Percentiles rank a stretch among this genome's conserved stretches.
phyloP scores from a whole-genome alignment of 1,284 basidiomycete species.

The Pisolithus thermaeus region DNA sequence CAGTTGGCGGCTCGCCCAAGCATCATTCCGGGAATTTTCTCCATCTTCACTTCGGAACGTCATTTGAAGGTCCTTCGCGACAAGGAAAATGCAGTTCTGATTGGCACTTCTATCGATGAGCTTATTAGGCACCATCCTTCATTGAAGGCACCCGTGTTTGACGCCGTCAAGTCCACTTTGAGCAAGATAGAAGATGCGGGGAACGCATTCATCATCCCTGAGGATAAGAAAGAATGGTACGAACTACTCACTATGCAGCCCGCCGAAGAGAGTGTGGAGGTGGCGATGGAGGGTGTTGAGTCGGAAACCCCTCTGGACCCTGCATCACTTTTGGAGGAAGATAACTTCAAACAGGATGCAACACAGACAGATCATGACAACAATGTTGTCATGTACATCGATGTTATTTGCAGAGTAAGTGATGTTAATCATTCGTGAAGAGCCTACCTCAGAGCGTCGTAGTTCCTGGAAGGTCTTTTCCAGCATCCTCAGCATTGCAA shows the following conservation, averaged over 20 bases:
- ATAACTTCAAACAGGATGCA: constrained; percentile 33
- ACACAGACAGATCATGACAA: constrained; percentile 61
- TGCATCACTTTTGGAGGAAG: constrained; percentile 18
- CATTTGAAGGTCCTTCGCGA: constrained; percentile 88
- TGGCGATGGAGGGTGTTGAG: constrained; percentile 51
- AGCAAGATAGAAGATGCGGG: constrained; percentile 72
- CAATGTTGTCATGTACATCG: constrained; percentile 67
- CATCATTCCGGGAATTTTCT: constrained; percentile 82
- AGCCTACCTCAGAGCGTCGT: neutral
- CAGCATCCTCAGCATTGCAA: constrained; percentile 86
- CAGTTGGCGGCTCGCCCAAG: constrained; percentile 72
- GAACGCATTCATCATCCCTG: constrained; percentile 48
- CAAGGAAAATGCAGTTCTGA: constrained; percentile 86
- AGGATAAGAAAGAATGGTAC: constrained; percentile 64
- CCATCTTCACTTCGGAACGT: constrained; percentile 80
- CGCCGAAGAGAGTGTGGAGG: constrained; percentile 32
- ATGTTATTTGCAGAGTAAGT: constrained; percentile 66
- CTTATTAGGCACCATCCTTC: constrained; percentile 94
- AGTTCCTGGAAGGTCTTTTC: constrained; percentile 94
- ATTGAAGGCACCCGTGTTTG: constrained; percentile 76
- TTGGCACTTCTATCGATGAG: constrained; percentile 91
- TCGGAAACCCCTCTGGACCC: constrained; percentile 17
- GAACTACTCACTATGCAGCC: constrained; percentile 38
- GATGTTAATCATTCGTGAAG: neutral
- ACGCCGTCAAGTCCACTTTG: constrained; percentile 66